Base-by-base conservation (phyloP, 2,329 filamentous ascomycete genomes). In the Rhytidhysteron rufulum region DNA sequence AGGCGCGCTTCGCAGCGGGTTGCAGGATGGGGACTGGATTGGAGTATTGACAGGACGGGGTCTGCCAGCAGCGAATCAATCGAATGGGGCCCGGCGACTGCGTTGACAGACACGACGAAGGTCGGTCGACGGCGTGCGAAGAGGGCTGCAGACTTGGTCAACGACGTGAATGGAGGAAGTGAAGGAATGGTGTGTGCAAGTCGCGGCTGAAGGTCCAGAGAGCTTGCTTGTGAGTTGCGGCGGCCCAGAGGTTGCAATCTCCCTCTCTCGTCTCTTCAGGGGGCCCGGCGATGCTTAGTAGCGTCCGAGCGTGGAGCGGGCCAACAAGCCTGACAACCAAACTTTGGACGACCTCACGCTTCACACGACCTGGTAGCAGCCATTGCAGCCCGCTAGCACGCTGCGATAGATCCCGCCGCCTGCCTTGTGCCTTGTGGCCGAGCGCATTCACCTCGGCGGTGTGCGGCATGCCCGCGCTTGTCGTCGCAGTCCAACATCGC, bases 201-300 rank as follows among this genome's bases (percentile, higher is more conserved):
- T 54, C 49, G 55, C 57, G 54, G 56, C 57, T 51, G 53, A n/a
- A 15, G 6, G 20, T n/a, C n/a, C n/a, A n/a, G n/a, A n/a, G n/a
- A n/a, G n/a, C n/a, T n/a, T n/a, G n/a, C n/a, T n/a, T n/a, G 34
- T 19, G 13, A n/a, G 24, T 17, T 21, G 19, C 21, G 19, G 34
- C 21, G 21, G 34, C 10, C 19, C 51, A 48, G 22, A 30, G 37
- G 39, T 15, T 31, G 25, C 40, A 45, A 50, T 43, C 39, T 50
- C 44, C 40, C 40, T 43, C 40, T 38, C 6, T 10, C 8, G 16
- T 10, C 19, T 15, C 13, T 15, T 19, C 7, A n/a, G 11, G 16
- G 10, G 22, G 22, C 18, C 13, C 20, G 9, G 24, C 17, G 25
- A 18, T 37, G n/a, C 7, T 15, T 9, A 7, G 8, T 7, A 16